These are phyloP conservation scores for Pachysolen tannophilus DNA, from an alignment of 805 yeast genomes.

Conservation along the genomic window DNA sequence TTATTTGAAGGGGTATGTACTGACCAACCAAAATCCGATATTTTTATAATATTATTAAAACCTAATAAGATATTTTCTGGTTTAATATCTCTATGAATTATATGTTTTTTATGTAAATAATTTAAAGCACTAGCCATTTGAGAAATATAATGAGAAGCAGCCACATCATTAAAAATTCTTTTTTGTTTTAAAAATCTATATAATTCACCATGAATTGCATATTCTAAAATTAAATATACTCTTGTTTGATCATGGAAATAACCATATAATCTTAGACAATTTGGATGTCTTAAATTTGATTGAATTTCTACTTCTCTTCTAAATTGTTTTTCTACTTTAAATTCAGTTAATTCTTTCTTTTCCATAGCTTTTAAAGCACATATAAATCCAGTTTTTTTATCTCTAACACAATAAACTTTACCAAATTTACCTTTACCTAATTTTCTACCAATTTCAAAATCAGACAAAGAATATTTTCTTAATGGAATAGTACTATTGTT, in stretches of 20 bases:
- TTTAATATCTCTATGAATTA: constrained; percentile 88
- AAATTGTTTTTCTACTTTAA: constrained; percentile 77
- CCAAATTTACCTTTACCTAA: constrained; percentile 95
- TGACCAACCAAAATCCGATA: constrained; percentile 97
- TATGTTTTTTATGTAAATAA: constrained; percentile 70
- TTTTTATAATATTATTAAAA: constrained; percentile 65
- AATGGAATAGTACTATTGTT: constrained; percentile 8
- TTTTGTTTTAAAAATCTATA: constrained; percentile 62
- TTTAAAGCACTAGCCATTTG: constrained; percentile 78
- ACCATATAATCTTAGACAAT: constrained; percentile 74
- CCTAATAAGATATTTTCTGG: constrained; percentile 88
- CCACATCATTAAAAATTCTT: constrained; percentile 61
- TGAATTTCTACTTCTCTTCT: constrained; percentile 91
- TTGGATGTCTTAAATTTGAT: constrained; percentile 66
- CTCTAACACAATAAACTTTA: constrained; percentile 81
- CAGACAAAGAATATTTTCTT: constrained; percentile 35
- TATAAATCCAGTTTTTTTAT: constrained; percentile 63
- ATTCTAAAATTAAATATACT: constrained; percentile 81
- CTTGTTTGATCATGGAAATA: constrained; percentile 76
- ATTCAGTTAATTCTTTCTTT: constrained; percentile 65
- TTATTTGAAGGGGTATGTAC: constrained; percentile 53
- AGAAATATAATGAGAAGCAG: constrained; percentile 70
- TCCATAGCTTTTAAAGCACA: constrained; percentile 92
- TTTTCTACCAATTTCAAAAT: constrained; percentile 81
- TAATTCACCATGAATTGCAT: constrained; percentile 78